Conservation (phyloP, 345 rosid species). For the Brassica napus region Da-Ae NC_063448.1:3561001-3561500, state of each 20-base stretch:
- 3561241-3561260: background rate
- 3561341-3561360: slow-evolving; percentile 29
- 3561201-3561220: background rate
- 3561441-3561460: background rate
- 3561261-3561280: background rate
- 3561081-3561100: background rate
- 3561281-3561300: background rate
- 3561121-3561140: background rate
- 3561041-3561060: background rate
- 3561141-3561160: background rate
- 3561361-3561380: slow-evolving; percentile 23
- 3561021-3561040: background rate
- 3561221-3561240: background rate
- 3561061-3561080: background rate
- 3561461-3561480: slow-evolving; percentile 9
- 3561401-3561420: slow-evolving; percentile 36
- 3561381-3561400: slow-evolving; percentile 15
- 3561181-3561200: background rate
- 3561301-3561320: background rate
- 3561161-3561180: background rate
- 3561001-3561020: background rate
- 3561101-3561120: background rate
- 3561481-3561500: background rate
- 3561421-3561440: slow-evolving; percentile 16
- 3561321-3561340: background rate